Evolutionary conservation across 2,329 filamentous ascomycete species (phyloP).

Genomic region (Fusarium xyrophilum): DNA sequence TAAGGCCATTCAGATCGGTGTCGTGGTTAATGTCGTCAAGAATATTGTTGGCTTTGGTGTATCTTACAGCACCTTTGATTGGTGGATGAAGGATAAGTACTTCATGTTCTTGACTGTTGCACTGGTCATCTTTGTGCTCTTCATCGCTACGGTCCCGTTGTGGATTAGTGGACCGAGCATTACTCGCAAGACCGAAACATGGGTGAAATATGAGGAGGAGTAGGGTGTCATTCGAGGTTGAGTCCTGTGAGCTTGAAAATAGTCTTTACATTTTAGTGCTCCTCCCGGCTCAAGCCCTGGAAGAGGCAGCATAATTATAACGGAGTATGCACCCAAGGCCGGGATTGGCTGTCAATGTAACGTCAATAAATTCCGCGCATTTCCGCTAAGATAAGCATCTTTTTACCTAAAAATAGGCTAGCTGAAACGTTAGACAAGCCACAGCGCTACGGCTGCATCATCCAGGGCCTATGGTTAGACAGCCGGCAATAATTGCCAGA

Average conservation of each 20-base stretch:
- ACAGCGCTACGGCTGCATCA: background rate
- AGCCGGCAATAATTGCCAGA: background rate
- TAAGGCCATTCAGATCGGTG: background rate
- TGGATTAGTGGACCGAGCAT: rapidly evolving
- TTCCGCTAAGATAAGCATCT: background rate
- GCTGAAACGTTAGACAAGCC: background rate
- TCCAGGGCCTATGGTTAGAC: background rate
- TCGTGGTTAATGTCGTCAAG: background rate
- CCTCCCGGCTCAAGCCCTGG: too few relatives aligned
- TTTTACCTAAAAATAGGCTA: rapidly evolving
- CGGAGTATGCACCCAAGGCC: too few relatives aligned
- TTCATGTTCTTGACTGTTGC: background rate
- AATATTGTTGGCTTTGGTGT: background rate
- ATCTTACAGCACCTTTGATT: background rate
- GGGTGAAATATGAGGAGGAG: background rate
- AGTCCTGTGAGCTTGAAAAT: too few relatives aligned
- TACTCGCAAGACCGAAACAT: background rate
- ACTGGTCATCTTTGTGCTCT: background rate
- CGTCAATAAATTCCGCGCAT: background rate
- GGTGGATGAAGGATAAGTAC: background rate
- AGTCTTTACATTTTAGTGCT: too few relatives aligned
- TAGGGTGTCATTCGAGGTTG: rapidly evolving
- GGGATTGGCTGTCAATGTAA: background rate
- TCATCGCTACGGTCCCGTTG: rapidly evolving
- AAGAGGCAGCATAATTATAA: too few relatives aligned